A percentile compares a stretch with the other conserved stretches of the same genome.
phyloP scores from a whole-genome alignment of 345 rosid genomes.

The Gossypium australe region DNA sequence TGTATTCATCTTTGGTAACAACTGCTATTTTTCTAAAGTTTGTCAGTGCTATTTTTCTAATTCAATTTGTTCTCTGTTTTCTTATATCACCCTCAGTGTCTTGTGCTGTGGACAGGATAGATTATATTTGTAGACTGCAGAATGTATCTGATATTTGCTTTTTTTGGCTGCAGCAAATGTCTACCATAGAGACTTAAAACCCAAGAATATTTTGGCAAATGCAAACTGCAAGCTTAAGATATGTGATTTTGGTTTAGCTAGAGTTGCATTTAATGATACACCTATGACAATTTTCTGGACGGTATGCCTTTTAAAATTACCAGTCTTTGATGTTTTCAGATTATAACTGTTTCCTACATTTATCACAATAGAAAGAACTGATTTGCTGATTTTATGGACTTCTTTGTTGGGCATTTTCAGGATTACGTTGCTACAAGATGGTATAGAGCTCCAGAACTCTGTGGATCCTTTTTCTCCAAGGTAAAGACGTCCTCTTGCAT shows the following conservation, averaged over 20 bases:
- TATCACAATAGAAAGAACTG: background rate
- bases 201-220: conserved; percentile 95
- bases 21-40: background rate
- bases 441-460: conserved; percentile 98
- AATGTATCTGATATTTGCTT: background rate
- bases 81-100: background rate
- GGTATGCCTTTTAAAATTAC: conserved; percentile 34
- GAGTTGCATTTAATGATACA: conserved; percentile 90
- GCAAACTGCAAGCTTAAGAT: conserved; percentile 96
- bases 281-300: conserved; percentile 97
- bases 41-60: background rate
- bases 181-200: conserved; percentile 90
- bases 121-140: background rate
- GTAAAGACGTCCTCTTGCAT: conserved; percentile 24
- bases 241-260: conserved; percentile 94
- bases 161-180: conserved; percentile 69
- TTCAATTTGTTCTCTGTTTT: background rate
- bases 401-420: conserved; percentile 32
- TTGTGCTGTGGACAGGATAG: background rate
- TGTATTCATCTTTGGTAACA: background rate
- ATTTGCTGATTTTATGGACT: background rate
- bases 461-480: conserved; percentile 98
- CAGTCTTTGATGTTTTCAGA: conserved; percentile 4
- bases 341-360: background rate
- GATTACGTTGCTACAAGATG: conserved; percentile 99